Base-by-base conservation (phyloP, 768 basidiomycete genomes). In the Amanita phalloides region DNA sequence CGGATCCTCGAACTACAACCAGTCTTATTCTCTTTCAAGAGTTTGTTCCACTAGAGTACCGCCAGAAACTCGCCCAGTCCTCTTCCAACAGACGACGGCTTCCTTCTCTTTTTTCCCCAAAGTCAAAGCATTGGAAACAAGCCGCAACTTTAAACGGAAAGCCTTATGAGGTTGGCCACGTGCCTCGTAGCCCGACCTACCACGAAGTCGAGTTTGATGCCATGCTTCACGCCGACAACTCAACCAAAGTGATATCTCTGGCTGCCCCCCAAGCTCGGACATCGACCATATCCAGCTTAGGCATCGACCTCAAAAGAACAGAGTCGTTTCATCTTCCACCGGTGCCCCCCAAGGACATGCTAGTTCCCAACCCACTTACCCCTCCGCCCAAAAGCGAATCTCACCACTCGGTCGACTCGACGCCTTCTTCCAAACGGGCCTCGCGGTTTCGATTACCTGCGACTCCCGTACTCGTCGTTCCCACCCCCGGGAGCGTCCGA, bases 21-120 rank as follows among this genome's bases (percentile, higher is more conserved):
- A 76, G 82, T 0, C 77, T 90, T 45, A 77, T 96, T 48, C 68
- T 97, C 5, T 94, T 91, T 56, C 93, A 99, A 66, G 96, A 98
- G 65, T 88, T 90, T 51, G 91, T 99, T 3, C 95, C 94, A 0
- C 68, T 79, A 36, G 93, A 92, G 62, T 92, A 91, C 60, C 74
- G 88, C 3, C 81, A 87, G 42, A 83, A 89, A 57, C 74, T 94
- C 5, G 79, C 80, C 5, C 70, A 74, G 13, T 72, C 77, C 3
- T 69, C 74, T 0, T 70, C 69, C 6, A 69, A 66, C 14, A 74
- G 81, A 13, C 72, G 77, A n/a, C 79, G 82, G 6, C 66, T 89
- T n/a, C 83, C 83, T 3, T 82, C 82, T 13, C 67, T 86, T 36
- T 87, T 89, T 56, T 73, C 80, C 9, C 65, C 75, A 20, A 77